Conservation (phyloP, 2,329 filamentous ascomycete genomes). For the Exophiala phaeomuriformis region DNA sequence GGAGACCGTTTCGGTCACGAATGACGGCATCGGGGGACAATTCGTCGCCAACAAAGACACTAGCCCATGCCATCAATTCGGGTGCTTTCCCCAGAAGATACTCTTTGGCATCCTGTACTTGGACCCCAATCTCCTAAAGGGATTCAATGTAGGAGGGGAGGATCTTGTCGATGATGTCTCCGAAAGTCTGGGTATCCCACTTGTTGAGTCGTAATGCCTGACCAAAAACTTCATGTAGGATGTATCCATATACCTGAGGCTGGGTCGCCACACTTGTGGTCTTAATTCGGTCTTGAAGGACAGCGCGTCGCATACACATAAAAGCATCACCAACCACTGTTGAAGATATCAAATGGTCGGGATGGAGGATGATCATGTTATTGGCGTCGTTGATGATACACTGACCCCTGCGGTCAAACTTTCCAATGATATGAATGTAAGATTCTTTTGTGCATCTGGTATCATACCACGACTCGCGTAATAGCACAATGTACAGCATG, state of each 20-base stretch:
- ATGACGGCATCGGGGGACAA: conserved; percentile 67
- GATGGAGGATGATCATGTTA: conserved; percentile 84
- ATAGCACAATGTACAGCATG: conserved; percentile 58
- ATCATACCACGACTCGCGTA: conserved; percentile 81
- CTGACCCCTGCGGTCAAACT: conserved; percentile 61
- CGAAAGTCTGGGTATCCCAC: conserved; percentile 67
- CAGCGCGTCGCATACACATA: conserved; percentile 78
- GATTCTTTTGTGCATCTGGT: conserved; percentile 67
- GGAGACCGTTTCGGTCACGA: conserved; percentile 69
- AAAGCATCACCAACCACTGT: conserved; percentile 97
- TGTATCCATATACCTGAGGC: conserved; percentile 82
- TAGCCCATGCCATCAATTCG: conserved; percentile 75
- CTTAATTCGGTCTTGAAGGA: conserved; percentile 91
- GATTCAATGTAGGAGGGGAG: conserved; percentile 78
- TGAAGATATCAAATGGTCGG: conserved; percentile 89
- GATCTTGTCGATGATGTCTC: conserved; percentile 58
- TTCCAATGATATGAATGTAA: conserved; percentile 79
- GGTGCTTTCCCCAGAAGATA: conserved; percentile 77
- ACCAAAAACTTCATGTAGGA: conserved; percentile 94
- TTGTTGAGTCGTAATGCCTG: conserved; percentile 74
- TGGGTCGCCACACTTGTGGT: conserved; percentile 72
- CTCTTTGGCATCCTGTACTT: conserved; percentile 63
- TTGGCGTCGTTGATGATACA: conserved; percentile 76
- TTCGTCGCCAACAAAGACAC: conserved; percentile 64
- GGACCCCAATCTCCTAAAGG: conserved; percentile 77